Base-by-base conservation (phyloP, 352 stramenopile genomes). In the Phytophthora pistaciae region DNA sequence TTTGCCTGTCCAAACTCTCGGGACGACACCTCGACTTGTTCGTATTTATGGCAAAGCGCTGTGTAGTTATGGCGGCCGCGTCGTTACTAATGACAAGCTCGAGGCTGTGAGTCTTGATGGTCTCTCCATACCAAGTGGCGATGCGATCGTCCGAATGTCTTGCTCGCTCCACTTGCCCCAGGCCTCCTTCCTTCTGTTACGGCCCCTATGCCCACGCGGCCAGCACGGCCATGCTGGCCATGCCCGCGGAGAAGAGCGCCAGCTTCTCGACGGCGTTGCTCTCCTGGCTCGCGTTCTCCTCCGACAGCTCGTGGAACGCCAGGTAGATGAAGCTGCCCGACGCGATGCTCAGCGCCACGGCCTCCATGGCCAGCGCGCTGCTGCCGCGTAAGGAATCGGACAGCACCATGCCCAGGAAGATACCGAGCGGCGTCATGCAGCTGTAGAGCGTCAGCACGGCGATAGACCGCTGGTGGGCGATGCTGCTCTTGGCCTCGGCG, bases 251-350 rank as follows among this genome's bases (percentile, higher is more conserved):
- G 54, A 92, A 92, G 29, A 92, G 82, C 42, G 72, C 27, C 20
- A 90, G 59, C 69, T 92, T 92, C 66, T 88, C 78, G 13, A 66
- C 21, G 13, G 74, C 59, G 52, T 78, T 60, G 29, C 72, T 75
- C 59, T 84, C 80, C 25, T 85, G 72, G 0, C 74, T 67, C 1
- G 71, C 75, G 18, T 82, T 75, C 40, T 92, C 77, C 55, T 92
- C 83, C 33, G 81, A 88, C 53, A 92, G 74, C 52, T 91, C 82
- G 60, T 91, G 80, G 63, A 92, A 90, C 9, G 81, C 78, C 33
- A 91, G 66, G 68, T 92, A 92, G 59, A 92, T 88, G 64, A 91
- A 92, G 63, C 79, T 86, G 6, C 83, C 79, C 2, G 83, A 88
- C 25, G 80, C 84, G 44, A 91, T 71, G 55, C 81, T 83, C 44